Conservation (phyloP, 805 yeast genomes). For the Nakazawaea ishiwadae region DNA sequence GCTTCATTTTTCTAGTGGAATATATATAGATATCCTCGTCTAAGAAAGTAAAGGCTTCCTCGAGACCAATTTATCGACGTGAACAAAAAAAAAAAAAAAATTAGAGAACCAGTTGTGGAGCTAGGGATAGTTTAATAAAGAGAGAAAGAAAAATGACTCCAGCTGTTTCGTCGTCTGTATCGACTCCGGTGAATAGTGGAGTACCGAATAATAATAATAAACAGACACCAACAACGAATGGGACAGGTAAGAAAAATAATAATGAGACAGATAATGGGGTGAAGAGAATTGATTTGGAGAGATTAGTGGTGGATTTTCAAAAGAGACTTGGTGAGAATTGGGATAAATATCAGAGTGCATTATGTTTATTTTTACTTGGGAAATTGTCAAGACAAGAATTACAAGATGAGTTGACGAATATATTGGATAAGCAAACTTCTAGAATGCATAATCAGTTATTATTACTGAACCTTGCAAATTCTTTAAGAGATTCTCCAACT, state of each 20-base stretch:
- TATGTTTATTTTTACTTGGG: constrained; percentile 74
- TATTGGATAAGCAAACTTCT: constrained; percentile 45
- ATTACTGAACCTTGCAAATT: constrained; percentile 77
- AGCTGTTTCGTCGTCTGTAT: not conserved
- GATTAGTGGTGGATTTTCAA: constrained; percentile 69
- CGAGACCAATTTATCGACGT: too few relatives aligned
- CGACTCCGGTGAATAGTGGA: not conserved
- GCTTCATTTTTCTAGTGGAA: too few relatives aligned
- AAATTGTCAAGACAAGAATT: constrained; percentile 75
- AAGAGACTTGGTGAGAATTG: constrained; percentile 70
- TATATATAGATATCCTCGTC: too few relatives aligned
- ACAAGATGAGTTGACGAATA: constrained; percentile 48
- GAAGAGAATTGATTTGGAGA: constrained; percentile 54
- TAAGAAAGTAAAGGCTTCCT: too few relatives aligned
- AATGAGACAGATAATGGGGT: not conserved
- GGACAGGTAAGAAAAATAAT: not conserved
- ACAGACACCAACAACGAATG: not conserved
- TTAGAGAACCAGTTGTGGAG: too few relatives aligned
- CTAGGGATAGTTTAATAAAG: not conserved
- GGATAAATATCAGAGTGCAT: constrained; percentile 80
- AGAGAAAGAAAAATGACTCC: not conserved
- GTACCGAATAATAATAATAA: too few relatives aligned
- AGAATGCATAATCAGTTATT: constrained; percentile 80
- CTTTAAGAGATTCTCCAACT: constrained; percentile 69
- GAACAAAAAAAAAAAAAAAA: too few relatives aligned